A percentile compares a stretch with the other conserved stretches of the same genome.
Conservation (phyloP, 2,329 filamentous ascomycete genomes). For the Trichoderma gracile region DNA sequence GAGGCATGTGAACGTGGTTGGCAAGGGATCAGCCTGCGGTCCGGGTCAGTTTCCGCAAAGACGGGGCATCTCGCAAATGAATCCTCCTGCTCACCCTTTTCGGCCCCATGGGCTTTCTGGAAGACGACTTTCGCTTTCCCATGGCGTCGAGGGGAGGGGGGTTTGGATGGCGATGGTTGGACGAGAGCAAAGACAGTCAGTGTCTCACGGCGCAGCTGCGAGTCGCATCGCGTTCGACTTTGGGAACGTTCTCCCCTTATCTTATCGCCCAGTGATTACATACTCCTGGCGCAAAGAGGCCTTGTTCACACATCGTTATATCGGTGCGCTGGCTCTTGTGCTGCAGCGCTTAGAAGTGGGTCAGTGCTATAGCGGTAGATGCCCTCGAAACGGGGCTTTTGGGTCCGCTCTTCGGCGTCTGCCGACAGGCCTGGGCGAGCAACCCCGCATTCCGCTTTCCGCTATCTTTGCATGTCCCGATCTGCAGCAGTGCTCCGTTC, state of each 20-base stretch:
- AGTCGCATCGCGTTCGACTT: constrained; percentile 24
- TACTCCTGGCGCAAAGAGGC: not conserved
- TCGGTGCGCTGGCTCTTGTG: not conserved
- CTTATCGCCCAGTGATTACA: constrained; percentile 18
- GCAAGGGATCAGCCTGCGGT: constrained; percentile 62
- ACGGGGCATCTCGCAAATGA: not conserved
- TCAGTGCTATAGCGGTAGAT: not conserved
- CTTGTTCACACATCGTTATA: not conserved
- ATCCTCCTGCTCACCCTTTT: constrained; percentile 64
- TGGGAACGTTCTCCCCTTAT: constrained; percentile 17
- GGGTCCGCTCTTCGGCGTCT: constrained; percentile 26
- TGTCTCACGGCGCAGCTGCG: constrained; percentile 1
- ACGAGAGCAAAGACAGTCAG: constrained; percentile 6
- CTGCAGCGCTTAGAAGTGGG: not conserved
- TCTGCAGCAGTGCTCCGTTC: constrained; percentile 15
- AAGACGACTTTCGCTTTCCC: constrained; percentile 96
- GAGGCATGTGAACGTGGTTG: constrained; percentile 89
- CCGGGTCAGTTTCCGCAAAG: constrained; percentile 11
- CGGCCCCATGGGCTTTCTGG: constrained; percentile 75
- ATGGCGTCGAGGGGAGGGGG: constrained; percentile 40
- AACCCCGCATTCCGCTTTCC: constrained; percentile 23
- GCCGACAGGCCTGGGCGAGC: constrained; percentile 10
- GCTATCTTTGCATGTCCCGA: constrained; percentile 1
- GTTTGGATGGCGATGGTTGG: not conserved
- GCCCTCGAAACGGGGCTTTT: constrained; percentile 9